phyloP scores from a whole-genome alignment of 2,329 filamentous ascomycete genomes.

The Aureobasidium zeae region DNA sequence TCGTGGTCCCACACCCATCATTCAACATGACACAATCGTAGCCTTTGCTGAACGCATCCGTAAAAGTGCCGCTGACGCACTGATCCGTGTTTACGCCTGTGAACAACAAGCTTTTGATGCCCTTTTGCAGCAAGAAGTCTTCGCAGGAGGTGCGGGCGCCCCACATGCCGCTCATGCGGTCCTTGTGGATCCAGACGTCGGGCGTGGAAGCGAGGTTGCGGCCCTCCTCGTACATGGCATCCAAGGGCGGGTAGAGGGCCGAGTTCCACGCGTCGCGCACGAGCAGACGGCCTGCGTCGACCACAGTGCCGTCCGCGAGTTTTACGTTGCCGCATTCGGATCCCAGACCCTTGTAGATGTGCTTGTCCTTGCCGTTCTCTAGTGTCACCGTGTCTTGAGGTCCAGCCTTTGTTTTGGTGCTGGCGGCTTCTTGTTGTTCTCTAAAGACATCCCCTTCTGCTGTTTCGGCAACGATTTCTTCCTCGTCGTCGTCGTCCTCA shows the following conservation, averaged over 20 bases:
- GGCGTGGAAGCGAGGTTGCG: conserved; percentile 22
- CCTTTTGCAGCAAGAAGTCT: conserved; percentile 33
- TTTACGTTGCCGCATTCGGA: conserved; percentile 23
- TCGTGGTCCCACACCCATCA: conserved; percentile 48
- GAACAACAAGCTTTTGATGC: conserved; percentile 45
- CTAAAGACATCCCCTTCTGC: conserved; percentile 18
- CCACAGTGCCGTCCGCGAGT: conserved; percentile 30
- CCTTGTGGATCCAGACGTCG: conserved; percentile 48
- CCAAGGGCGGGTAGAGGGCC: conserved; percentile 41
- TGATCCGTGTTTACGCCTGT: conserved; percentile 54
- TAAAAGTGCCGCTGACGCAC: conserved; percentile 48
- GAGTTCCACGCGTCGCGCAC: conserved; percentile 50
- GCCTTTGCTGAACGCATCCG: conserved; percentile 47
- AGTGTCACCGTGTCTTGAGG: conserved; percentile 17
- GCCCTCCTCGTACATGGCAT: conserved; percentile 30
- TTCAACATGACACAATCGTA: conserved; percentile 48
- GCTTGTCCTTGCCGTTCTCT: conserved; percentile 21
- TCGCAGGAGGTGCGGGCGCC: conserved; percentile 35
- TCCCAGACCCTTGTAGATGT: conserved; percentile 27
- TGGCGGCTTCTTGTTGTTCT: conserved; percentile 17
- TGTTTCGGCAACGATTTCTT: too few relatives aligned
- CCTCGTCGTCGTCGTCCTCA: conserved; percentile 18
- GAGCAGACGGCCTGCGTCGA: conserved; percentile 39
- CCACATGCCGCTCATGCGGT: conserved; percentile 52
- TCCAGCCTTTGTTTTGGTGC: not conserved